Conservation (phyloP, 306 rosid genomes). For the Inga leiocalycina region DNA sequence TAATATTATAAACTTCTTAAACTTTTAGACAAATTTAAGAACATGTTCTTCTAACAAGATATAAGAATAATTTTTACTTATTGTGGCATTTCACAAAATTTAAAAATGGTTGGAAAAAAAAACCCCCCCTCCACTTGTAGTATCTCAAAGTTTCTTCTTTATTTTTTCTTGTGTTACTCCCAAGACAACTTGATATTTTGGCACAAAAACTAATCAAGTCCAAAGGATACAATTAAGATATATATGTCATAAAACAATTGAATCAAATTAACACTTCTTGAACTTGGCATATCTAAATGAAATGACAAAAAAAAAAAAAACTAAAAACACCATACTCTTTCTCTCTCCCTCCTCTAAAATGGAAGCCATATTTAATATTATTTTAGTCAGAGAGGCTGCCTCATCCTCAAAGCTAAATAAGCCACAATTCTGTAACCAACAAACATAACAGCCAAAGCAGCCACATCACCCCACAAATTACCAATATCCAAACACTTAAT, state of each 20-base stretch:
- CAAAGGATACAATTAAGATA: not conserved
- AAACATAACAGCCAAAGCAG: slow-evolving; percentile 57
- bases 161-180: not conserved
- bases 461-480: slow-evolving; percentile 51
- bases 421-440: slow-evolving; percentile 60
- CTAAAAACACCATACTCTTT: not conserved
- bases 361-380: not conserved
- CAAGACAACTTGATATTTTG: not conserved
- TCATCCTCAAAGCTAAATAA: slow-evolving; percentile 55
- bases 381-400: slow-evolving; percentile 46
- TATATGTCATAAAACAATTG: slow-evolving; percentile 1
- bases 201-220: not conserved
- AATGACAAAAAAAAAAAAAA: not conserved
- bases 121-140: not conserved
- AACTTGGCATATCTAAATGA: not conserved
- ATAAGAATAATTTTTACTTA: too few species aligned
- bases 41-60: not conserved
- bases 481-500: slow-evolving; percentile 46
- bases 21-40: not conserved
- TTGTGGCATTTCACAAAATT: not conserved
- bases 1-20: not conserved
- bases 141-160: not conserved
- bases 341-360: not conserved
- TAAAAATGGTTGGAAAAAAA: too few species aligned
- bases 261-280: slow-evolving; percentile 34